phyloP scores from a whole-genome alignment of 2,329 filamentous ascomycete genomes.

The Aspergillus proliferans region DNA sequence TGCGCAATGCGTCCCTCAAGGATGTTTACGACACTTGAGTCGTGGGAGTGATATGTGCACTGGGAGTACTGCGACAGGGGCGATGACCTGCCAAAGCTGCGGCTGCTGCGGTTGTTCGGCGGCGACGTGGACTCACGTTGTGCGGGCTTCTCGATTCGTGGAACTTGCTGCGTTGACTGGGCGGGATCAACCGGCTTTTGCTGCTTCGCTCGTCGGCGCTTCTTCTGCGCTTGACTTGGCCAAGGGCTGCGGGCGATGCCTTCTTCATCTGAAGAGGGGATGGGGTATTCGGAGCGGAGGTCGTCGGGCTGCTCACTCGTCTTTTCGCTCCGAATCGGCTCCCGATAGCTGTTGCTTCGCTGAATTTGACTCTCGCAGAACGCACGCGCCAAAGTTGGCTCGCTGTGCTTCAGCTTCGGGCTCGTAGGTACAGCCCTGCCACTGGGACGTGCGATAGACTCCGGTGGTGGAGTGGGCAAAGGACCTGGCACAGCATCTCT shows the following conservation, averaged over 20 bases:
- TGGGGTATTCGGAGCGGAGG: constrained; percentile 24
- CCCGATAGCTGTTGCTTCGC: constrained; percentile 20
- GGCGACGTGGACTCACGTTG: constrained; percentile 15
- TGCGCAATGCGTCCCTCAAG: constrained; percentile 34
- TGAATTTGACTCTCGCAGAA: constrained; percentile 4
- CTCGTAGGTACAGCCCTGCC: constrained; percentile 1
- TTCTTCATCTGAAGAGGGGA: constrained; percentile 39
- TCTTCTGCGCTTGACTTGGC: not conserved
- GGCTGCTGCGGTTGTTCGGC: constrained; percentile 9
- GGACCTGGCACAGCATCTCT: constrained; percentile 17
- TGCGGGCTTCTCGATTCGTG: constrained; percentile 2
- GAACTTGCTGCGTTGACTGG: not conserved
- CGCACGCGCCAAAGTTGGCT: not conserved
- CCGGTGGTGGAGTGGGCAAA: constrained; percentile 18
- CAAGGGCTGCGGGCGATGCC: constrained; percentile 15
- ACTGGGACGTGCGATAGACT: too few species aligned
- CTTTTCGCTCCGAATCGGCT: constrained; percentile 14
- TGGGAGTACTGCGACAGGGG: constrained; percentile 20
- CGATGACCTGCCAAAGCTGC: constrained; percentile 14
- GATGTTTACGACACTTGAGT: constrained; percentile 15
- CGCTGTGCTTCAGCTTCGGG: constrained; percentile 3
- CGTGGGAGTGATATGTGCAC: constrained; percentile 14
- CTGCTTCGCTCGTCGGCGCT: constrained; percentile 8
- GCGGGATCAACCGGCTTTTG: constrained; percentile 1
- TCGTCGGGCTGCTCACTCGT: constrained; percentile 11